Evolutionary conservation across 2,329 filamentous ascomycete species (phyloP).

Genomic region (Fusarium setosum): DNA sequence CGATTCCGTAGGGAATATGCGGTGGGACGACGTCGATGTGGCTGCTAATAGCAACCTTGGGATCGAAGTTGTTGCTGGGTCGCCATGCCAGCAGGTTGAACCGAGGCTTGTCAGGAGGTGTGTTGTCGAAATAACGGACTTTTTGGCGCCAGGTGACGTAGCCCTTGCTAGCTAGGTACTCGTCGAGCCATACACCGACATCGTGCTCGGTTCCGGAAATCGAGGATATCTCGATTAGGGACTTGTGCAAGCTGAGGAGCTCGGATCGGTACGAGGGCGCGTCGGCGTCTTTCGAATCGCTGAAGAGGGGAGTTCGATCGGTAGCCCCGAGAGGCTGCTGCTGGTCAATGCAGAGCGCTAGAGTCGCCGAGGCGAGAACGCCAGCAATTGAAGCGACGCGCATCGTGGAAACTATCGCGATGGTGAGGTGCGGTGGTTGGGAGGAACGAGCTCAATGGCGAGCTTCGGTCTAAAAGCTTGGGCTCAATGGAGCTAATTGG

Average conservation of each 20-base stretch:
- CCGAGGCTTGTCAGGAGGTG: slow-evolving; percentile 42
- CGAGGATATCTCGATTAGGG: slow-evolving; percentile 80
- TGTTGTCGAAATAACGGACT: slow-evolving; percentile 48
- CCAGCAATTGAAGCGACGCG: slow-evolving; percentile 21
- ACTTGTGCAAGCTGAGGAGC: slow-evolving; percentile 79
- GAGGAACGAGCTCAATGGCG: neutral
- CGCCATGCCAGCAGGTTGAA: slow-evolving; percentile 84
- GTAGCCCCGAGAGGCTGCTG: slow-evolving; percentile 19
- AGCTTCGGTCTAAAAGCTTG: neutral
- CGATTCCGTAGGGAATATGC: slow-evolving; percentile 74
- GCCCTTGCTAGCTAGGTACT: slow-evolving; percentile 67
- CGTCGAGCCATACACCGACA: slow-evolving; percentile 75
- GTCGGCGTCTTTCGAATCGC: slow-evolving; percentile 27
- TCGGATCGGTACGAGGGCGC: slow-evolving; percentile 54
- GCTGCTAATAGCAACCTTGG: slow-evolving; percentile 75
- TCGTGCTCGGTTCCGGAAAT: slow-evolving; percentile 75
- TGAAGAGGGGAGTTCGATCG: slow-evolving; percentile 1
- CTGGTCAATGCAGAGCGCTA: slow-evolving; percentile 20
- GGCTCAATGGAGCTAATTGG: slow-evolving; percentile 25
- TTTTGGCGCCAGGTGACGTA: slow-evolving; percentile 58
- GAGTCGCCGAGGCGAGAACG: slow-evolving; percentile 21
- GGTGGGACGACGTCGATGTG: slow-evolving; percentile 87
- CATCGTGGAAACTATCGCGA: slow-evolving; percentile 21
- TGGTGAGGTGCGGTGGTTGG: slow-evolving; percentile 15
- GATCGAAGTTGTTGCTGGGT: slow-evolving; percentile 57